phyloP scores from a whole-genome alignment of 116 monocot genomes.

The Dioscorea cayenensis region DNA sequence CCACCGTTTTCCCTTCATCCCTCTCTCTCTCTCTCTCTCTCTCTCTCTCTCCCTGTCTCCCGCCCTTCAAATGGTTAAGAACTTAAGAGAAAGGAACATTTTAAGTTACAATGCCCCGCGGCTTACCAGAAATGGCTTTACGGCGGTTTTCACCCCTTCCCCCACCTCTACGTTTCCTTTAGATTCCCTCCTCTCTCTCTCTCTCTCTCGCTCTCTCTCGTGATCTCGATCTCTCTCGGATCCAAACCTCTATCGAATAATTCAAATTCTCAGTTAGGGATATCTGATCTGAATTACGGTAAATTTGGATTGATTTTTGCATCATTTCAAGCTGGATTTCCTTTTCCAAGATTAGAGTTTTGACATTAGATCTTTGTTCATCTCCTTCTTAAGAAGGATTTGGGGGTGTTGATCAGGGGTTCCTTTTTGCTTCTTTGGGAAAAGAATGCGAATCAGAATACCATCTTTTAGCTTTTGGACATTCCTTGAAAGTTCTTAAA shows the following conservation, averaged over 20 bases:
- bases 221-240: too few relatives aligned
- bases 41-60: too few relatives aligned
- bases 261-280: too few relatives aligned
- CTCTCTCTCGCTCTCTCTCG: constrained; percentile 6
- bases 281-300: neutral
- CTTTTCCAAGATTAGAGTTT: neutral
- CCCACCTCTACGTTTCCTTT: neutral
- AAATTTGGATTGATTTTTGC: too few relatives aligned
- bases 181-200: neutral
- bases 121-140: neutral
- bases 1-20: neutral
- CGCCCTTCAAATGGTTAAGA: neutral
- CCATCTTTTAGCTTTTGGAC: neutral
- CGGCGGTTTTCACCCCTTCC: neutral
- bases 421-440: neutral
- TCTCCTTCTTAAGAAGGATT: neutral
- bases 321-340: too few relatives aligned
- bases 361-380: neutral
- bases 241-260: too few relatives aligned
- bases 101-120: neutral
- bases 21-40: too few relatives aligned
- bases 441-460: neutral
- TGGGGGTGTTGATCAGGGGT: neutral
- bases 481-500: neutral
- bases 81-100: neutral